A percentile compares a stretch with the other conserved stretches of the same genome.
Conservation (phyloP, 257 asterid genomes). For the Solanum virginianum region DNA sequence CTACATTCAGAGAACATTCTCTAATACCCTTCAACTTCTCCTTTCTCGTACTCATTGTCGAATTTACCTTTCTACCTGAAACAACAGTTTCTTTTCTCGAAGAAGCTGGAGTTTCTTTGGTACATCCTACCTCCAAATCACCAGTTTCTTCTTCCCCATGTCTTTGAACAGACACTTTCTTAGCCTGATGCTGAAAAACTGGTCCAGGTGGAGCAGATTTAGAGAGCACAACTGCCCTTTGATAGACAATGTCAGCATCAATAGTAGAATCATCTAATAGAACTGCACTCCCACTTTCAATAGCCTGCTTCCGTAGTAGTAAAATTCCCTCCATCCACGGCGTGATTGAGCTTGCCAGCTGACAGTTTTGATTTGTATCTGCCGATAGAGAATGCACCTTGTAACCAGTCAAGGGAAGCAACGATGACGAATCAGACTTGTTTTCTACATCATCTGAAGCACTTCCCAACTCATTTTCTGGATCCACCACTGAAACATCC, state of each 20-base stretch:
- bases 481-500: slow-evolving; percentile 7
- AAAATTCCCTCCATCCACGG: slow-evolving; percentile 30
- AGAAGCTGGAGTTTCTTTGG: not conserved
- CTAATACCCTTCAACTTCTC: slow-evolving; percentile 32
- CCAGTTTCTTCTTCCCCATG: slow-evolving; percentile 17
- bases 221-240: slow-evolving; percentile 44
- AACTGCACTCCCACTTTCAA: slow-evolving; percentile 57
- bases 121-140: slow-evolving; percentile 18
- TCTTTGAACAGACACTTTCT: slow-evolving; percentile 15
- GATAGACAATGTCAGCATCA: slow-evolving; percentile 55
- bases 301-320: slow-evolving; percentile 49
- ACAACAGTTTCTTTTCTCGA: slow-evolving; percentile 8
- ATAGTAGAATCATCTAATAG: slow-evolving; percentile 42
- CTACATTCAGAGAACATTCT: slow-evolving; percentile 40
- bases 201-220: slow-evolving; percentile 67
- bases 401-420: not conserved
- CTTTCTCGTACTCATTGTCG: slow-evolving; percentile 21
- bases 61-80: slow-evolving; percentile 16
- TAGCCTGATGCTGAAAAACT: slow-evolving; percentile 26
- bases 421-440: not conserved
- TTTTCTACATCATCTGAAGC: not conserved
- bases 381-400: slow-evolving; percentile 6
- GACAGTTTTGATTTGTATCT: slow-evolving; percentile 1
- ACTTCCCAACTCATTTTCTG: slow-evolving; percentile 3
- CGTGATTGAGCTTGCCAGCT: slow-evolving; percentile 1